These are phyloP conservation scores for Anthracocystis panici-leucophaei DNA, from an alignment of 1,284 basidiomycete genomes.

Conservation along the genomic window DNA sequence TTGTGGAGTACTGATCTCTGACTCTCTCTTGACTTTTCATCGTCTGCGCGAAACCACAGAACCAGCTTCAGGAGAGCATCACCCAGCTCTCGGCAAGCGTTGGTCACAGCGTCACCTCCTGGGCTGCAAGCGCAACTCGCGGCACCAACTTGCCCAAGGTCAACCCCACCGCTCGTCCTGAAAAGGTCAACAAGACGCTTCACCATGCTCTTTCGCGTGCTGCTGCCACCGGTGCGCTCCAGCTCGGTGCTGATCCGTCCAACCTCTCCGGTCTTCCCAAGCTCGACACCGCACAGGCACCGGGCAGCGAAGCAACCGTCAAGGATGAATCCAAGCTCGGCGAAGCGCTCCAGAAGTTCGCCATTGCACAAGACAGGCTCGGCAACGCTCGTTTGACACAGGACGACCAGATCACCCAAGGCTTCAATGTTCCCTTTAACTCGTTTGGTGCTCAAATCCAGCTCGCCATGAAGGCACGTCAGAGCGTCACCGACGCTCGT, in stretches of 20 bases:
- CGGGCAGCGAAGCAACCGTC: conserved; percentile 30
- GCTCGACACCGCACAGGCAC: conserved; percentile 40
- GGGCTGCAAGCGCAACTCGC: conserved; percentile 87
- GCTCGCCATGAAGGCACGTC: conserved; percentile 66
- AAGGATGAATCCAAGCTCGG: conserved; percentile 71
- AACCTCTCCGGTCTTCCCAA: conserved; percentile 54
- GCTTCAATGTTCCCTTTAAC: conserved; percentile 87
- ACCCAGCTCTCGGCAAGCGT: conserved; percentile 72
- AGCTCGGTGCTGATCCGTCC: conserved; percentile 70
- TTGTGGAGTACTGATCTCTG: neutral
- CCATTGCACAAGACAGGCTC: conserved; percentile 86
- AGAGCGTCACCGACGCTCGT: conserved; percentile 64
- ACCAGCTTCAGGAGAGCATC: conserved; percentile 73
- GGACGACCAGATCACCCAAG: conserved; percentile 79
- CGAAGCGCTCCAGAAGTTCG: conserved; percentile 82
- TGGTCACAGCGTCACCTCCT: conserved; percentile 85
- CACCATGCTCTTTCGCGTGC: conserved; percentile 91
- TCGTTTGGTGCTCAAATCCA: conserved; percentile 67
- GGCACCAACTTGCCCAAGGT: conserved; percentile 74
- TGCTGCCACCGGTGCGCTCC: conserved; percentile 78
- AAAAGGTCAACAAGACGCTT: conserved; percentile 80
- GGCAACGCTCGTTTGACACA: conserved; percentile 86
- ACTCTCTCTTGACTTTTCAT: neutral
- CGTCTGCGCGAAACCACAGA: conserved; percentile 15
- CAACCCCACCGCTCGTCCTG: conserved; percentile 74